Evolutionary conservation across 768 basidiomycete genomes (phyloP), one percentile per base, ranked within the genome.

Genomic region (Leccinum truebloodii): DNA sequence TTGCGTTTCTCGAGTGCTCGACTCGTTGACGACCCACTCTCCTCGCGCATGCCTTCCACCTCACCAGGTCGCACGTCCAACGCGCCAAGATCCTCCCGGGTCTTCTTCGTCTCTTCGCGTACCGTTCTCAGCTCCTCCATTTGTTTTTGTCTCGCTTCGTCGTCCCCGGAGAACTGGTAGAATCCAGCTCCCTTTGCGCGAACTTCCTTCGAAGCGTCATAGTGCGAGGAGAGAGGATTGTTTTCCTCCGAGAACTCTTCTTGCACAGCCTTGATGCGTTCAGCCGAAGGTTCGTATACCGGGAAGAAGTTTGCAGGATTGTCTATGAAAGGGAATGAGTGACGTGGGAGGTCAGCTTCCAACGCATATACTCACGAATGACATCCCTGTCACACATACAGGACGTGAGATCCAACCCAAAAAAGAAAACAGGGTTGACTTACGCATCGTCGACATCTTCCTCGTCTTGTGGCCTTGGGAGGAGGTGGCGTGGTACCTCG

Each of bases 131-230:
- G 77, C 58, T 90, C 90, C 59, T 92, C 92, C 93, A 95, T 92
- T 72, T 98, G 88, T 54, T 79, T 77, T 63, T 77, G 77, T 48
- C 97, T 81, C 30, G 83, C 85, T 64, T 91, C 90, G 68, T 94
- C 92, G 66, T 97, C 94, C 3, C 72, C 82, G 13, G 93, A 92
- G 74, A 98, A 95, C 71, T 92, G 90, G 73, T 96, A 97, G 75
- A 90, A 93, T 1, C 86, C 95, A 1, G 96, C 95, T 49, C 92
- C 97, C 72, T 88, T 89, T 13, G 90, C 85, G 16, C 97, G 90
- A 20, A 90, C 87, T 75, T 99, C 96, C 54, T 75, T 77, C 1
- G 84, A 80, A 0, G 92, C 84, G 70, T 98, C 92, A 71, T 93
- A 99, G 73, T 97, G 94, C 3, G 81, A 74, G 12, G 83, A 79